phyloP scores from a whole-genome alignment of 192 early-diverging fungal genomes.

The Allomyces javanicus region DNA sequence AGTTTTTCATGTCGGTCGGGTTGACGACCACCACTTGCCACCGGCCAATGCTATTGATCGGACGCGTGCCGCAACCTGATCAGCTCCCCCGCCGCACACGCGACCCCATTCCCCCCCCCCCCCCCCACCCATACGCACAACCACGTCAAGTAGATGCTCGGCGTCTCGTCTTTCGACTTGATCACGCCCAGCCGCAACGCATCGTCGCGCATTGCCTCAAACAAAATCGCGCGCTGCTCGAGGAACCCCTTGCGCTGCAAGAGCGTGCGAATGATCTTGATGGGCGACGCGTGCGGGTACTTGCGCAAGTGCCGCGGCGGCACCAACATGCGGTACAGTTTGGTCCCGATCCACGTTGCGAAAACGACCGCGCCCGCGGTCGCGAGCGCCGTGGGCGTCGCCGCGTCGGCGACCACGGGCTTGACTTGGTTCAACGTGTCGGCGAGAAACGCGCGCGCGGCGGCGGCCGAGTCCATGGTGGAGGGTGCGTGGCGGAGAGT shows the following conservation, averaged over 20 bases:
- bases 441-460: no score
- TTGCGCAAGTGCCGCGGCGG: background rate
- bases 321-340: background rate
- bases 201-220: background rate
- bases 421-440: no score
- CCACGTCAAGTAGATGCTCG: background rate
- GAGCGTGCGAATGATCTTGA: background rate
- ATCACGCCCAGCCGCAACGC: background rate
- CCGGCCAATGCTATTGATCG: background rate
- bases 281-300: background rate
- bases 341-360: no score
- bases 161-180: background rate
- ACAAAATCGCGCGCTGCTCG: background rate
- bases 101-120: no score
- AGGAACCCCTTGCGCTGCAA: background rate
- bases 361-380: no score
- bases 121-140: no score
- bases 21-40: constrained; percentile 1
- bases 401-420: no score
- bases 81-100: no score
- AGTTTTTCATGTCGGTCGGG: constrained; percentile 3
- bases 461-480: no score
- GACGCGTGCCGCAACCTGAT: background rate
- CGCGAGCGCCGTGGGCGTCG: no score
- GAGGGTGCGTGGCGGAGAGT: no score